These are phyloP conservation scores for Neonectria hederae DNA, from an alignment of 2,329 filamentous ascomycete genomes.

Conservation along the genomic window DNA sequence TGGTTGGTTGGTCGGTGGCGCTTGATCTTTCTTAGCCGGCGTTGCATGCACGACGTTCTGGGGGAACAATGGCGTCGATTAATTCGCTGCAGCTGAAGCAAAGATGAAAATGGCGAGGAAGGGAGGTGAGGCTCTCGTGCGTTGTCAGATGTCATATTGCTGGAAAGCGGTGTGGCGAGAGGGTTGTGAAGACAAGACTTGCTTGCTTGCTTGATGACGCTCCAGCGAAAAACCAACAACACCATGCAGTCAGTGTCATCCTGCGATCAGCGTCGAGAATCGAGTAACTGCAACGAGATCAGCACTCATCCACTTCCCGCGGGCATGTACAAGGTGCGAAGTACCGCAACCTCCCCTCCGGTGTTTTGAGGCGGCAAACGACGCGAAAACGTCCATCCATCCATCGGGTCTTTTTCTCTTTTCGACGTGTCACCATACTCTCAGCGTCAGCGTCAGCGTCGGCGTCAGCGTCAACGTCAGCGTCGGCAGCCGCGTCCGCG, in stretches of 20 bases:
- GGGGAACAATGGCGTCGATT: not conserved
- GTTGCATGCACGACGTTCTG: slow-evolving; percentile 30
- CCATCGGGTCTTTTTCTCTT: too few relatives aligned
- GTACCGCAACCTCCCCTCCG: not conserved
- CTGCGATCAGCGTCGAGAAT: not conserved
- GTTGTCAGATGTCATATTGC: slow-evolving; percentile 11
- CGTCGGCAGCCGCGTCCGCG: not conserved
- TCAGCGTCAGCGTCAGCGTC: too few relatives aligned
- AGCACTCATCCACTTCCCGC: not conserved
- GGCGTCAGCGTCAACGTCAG: not conserved
- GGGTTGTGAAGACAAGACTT: not conserved
- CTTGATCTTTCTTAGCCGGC: not conserved
- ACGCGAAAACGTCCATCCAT: too few relatives aligned
- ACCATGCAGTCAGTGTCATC: not conserved
- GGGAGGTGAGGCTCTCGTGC: too few relatives aligned
- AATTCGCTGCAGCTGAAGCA: not conserved
- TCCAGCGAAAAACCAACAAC: too few relatives aligned
- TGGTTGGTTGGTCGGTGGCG: too few relatives aligned
- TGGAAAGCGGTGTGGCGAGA: slow-evolving; percentile 11
- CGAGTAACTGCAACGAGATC: not conserved
- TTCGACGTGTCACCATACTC: too few relatives aligned
- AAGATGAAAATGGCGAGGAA: not conserved
- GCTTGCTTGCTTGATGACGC: too few relatives aligned
- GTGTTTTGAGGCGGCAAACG: not conserved
- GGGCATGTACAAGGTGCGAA: not conserved